A percentile compares a stretch with the other conserved stretches of the same genome.
Evolutionary conservation across 106 monocot genomes (phyloP).

Genomic region (Dendrobium officinale): DNA sequence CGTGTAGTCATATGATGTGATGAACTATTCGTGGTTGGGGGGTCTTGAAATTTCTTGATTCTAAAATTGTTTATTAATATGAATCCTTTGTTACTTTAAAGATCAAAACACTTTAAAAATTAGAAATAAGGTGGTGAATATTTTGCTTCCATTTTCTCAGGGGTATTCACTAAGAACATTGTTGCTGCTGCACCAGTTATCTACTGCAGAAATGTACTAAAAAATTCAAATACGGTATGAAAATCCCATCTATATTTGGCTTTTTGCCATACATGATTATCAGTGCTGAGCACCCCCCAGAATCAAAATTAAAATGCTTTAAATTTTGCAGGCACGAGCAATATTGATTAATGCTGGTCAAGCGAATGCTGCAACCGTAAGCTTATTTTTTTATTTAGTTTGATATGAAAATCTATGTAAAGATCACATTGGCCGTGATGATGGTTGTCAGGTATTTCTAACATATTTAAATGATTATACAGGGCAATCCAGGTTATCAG

Average conservation of each 20-base stretch:
- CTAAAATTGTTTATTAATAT: neutral
- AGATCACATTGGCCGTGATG: neutral
- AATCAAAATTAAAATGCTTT: neutral
- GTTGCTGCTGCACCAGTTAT: slow-evolving; percentile 93
- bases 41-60: neutral
- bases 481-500: slow-evolving; percentile 94
- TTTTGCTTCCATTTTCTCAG: slow-evolving; percentile 21
- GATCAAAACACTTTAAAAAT: slow-evolving; percentile 1
- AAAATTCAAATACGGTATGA: slow-evolving; percentile 45
- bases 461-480: neutral
- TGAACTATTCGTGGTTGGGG: neutral
- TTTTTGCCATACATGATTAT: neutral
- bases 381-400: slow-evolving; percentile 13
- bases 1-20: too few species aligned
- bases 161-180: slow-evolving; percentile 84
- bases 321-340: slow-evolving; percentile 63
- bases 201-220: slow-evolving; percentile 65
- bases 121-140: neutral
- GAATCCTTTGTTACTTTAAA: neutral
- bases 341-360: slow-evolving; percentile 98
- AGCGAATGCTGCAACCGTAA: slow-evolving; percentile 99
- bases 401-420: neutral
- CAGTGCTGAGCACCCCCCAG: neutral
- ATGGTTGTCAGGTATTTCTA: neutral
- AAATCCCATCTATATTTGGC: neutral